Base-by-base conservation (phyloP, 805 yeast genomes). In the Starmera quercuum region DNA sequence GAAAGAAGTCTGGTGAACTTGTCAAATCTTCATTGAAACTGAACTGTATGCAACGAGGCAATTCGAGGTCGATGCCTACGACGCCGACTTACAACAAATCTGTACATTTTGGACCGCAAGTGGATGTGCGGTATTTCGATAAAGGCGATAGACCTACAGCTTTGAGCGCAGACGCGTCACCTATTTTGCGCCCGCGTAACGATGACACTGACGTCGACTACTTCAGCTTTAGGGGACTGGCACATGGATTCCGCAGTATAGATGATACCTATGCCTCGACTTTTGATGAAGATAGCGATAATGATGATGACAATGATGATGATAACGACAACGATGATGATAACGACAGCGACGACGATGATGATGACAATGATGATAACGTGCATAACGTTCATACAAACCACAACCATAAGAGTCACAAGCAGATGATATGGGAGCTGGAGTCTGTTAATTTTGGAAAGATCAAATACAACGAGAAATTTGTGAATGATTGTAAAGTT, bases 1-100 rank as follows among this genome's bases (percentile, higher is more conserved):
- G 94, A 31, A 88, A 87, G 55, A 87, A 87, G 55, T 75, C 86
- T 1, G 96, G 95, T n/a, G 95, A 86, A 51, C 61, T 83, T 29
- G 81, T 85, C 29, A 83, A 83, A 51, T 75, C 88, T 3, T 78
- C 84, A 11, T 63, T 85, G 36, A 81, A 79, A 49, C 33, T 65
- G 16, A 55, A 55, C 33, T 46, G 57, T 14, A 46, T 65, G 9
- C 54, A 63, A n/a, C 54, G 51, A 14, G 39, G 36, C n/a, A 33
- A 51, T 21, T 54, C 66, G 11, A 61, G 54, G 42, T 71, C 77
- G 2, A 51, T 71, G 37, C 79, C 79, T 2, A 47, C 68, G 1
- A 65, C 71, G 8, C 87, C 83, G 14, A 71, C 76, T 3, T 71
- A 71, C 51, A 68, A 75, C 44, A 79, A 78, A 50, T 82, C 74